Conservation (phyloP, 768 basidiomycete species). For the Coprinopsis marcescibilis region DNA sequence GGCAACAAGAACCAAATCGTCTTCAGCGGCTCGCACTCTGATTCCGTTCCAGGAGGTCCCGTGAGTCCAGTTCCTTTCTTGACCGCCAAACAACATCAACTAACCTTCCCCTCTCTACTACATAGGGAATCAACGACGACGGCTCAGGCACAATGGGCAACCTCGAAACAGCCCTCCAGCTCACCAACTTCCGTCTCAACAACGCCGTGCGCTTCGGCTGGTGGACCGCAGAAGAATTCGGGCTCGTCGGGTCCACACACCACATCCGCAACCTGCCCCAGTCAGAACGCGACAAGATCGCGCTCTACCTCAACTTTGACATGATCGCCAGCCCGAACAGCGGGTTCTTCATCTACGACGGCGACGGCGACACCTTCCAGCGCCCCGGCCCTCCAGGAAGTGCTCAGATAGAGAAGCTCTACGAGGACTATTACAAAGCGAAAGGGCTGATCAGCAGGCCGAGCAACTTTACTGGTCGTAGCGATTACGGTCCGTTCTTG, state of each 20-base stretch:
- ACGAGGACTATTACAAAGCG: slow-evolving; percentile 19
- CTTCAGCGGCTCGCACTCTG: slow-evolving; percentile 24
- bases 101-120: background rate
- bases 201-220: slow-evolving; percentile 28
- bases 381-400: slow-evolving; percentile 25
- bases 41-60: slow-evolving; percentile 27
- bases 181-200: slow-evolving; percentile 22
- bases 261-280: slow-evolving; percentile 22
- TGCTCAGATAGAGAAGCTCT: slow-evolving; percentile 24
- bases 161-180: slow-evolving; percentile 24
- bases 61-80: slow-evolving; percentile 12
- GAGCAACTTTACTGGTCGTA: slow-evolving; percentile 21
- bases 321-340: slow-evolving; percentile 28
- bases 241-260: slow-evolving; percentile 24
- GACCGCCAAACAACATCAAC: too few relatives aligned
- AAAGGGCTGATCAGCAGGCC: slow-evolving; percentile 17
- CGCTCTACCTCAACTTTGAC: slow-evolving; percentile 29
- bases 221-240: slow-evolving; percentile 28
- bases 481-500: slow-evolving; percentile 28
- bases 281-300: slow-evolving; percentile 21
- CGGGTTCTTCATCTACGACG: slow-evolving; percentile 24
- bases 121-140: slow-evolving; percentile 25
- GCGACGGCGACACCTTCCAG: slow-evolving; percentile 25
- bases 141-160: slow-evolving; percentile 24
- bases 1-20: slow-evolving; percentile 25